Base-by-base conservation (phyloP, 306 rosid species). In the Prinsepia uniflora region DNA sequence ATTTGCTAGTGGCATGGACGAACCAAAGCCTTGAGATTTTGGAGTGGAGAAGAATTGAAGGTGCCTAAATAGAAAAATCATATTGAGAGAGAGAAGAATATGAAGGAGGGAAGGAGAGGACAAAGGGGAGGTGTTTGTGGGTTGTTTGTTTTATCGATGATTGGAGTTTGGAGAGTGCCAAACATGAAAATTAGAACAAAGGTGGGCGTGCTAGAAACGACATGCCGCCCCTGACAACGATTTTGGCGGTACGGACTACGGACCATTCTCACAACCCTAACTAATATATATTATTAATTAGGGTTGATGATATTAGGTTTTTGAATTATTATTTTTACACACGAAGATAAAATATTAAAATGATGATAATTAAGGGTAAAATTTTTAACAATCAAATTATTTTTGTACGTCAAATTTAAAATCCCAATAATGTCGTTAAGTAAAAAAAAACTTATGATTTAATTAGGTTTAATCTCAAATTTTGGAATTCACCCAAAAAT, bases 151-250 rank as follows among this genome's bases (percentile, higher is more conserved):
- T 61, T 61, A 64, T 7, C 74, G 81, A 80, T 72, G 81, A 65
- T 79, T 79, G 80, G 82, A 80, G 80, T 30, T 65, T 40, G 77
- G 75, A 59, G 78, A 79, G 72, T 71, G 75, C 75, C 78, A 80
- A 82, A 68, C 6, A 49, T 0, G 46, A 64, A 41, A 40, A 50
- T 5, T 20, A 60, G 54, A 43, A 68, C 10, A 55, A 78, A 63
- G 56, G 56, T 65, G 60, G 76, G 70, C 75, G 78, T 65, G 82
- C 80, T 70, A 53, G 46, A 82, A 80, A 87, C 79, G 89, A 89
- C 90, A 89, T 4, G 34, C 24, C 81, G 72, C 22, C 76, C 63
- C 94, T 84, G 92, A 92, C 96, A 88, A 90, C 86, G 87, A 84
- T 86, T 80, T 81, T 84, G 81, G 86, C 79, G 81, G 85, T 85